These are phyloP conservation scores for Penicillium roqueforti DNA, from an alignment of 495 filamentous ascomycete species.

Conservation along the genomic window DNA sequence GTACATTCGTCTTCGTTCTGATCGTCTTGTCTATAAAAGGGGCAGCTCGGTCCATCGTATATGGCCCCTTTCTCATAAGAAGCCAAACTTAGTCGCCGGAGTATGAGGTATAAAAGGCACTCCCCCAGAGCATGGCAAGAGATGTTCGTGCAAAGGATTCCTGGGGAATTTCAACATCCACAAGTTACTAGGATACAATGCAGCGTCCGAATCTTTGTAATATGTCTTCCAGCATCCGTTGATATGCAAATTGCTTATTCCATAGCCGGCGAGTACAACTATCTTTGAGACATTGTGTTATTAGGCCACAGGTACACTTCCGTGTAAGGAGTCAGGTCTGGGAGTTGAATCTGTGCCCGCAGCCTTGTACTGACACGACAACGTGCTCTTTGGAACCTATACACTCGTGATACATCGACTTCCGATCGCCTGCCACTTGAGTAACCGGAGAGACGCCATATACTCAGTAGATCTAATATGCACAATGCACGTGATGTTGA, in stretches of 20 bases:
- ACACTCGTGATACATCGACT: neutral
- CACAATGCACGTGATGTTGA: neutral
- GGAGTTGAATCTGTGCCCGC: neutral
- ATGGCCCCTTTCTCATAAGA: neutral
- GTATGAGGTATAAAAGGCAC: neutral
- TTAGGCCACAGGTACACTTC: neutral
- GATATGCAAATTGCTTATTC: neutral
- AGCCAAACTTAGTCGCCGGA: neutral
- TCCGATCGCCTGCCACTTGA: neutral
- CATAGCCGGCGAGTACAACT: neutral
- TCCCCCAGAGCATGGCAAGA: neutral
- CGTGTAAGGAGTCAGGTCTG: neutral
- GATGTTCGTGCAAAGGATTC: neutral
- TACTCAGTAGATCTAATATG: neutral
- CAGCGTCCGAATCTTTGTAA: neutral
- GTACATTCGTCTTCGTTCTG: neutral
- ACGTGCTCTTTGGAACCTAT: neutral
- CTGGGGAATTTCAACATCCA: neutral
- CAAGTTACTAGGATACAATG: neutral
- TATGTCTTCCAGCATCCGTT: neutral
- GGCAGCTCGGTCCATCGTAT: too few relatives aligned
- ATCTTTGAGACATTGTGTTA: neutral
- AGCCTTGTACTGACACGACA: neutral
- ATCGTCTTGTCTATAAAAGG: neutral
- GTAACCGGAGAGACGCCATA: neutral